These are phyloP conservation scores for Elsinoe arachidis DNA, from an alignment of 2,329 filamentous ascomycete genomes.

Conservation along the genomic window DNA sequence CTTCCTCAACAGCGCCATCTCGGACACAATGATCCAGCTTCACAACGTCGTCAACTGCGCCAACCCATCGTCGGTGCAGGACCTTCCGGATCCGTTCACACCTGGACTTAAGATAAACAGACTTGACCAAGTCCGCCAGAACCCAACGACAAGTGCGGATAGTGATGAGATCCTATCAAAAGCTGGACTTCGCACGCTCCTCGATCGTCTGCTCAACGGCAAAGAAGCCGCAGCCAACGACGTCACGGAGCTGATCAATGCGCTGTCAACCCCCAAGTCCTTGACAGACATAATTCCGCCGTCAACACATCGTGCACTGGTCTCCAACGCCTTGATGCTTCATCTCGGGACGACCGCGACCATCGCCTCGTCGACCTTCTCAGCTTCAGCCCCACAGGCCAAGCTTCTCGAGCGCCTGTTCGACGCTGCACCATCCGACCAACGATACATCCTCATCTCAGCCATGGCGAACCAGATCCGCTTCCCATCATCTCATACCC, in stretches of 20 bases:
- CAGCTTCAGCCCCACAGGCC: constrained; percentile 56
- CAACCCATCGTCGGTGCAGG: constrained; percentile 56
- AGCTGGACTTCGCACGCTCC: constrained; percentile 44
- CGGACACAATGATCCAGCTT: constrained; percentile 75
- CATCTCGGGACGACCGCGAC: constrained; percentile 70
- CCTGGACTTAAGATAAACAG: constrained; percentile 67
- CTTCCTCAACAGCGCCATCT: constrained; percentile 70
- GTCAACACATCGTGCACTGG: constrained; percentile 43
- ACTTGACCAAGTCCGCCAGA: constrained; percentile 62
- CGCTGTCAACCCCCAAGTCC: constrained; percentile 45
- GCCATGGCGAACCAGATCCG: constrained; percentile 88
- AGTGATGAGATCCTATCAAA: constrained; percentile 43
- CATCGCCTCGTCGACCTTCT: constrained; percentile 56
- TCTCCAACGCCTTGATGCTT: constrained; percentile 76
- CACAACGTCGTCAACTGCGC: constrained; percentile 82
- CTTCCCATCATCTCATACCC: constrained; percentile 79
- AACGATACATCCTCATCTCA: constrained; percentile 73
- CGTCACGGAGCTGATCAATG: constrained; percentile 66
- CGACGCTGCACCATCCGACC: constrained; percentile 55
- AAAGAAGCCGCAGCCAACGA: constrained; percentile 57
- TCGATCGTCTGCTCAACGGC: constrained; percentile 44
- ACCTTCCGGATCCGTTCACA: constrained; percentile 62
- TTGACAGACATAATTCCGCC: constrained; percentile 31
- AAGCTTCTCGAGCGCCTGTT: constrained; percentile 67
- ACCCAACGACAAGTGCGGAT: constrained; percentile 58